Evolutionary conservation across 768 basidiomycete species (phyloP).

Genomic region (Mycena chlorophos): DNA sequence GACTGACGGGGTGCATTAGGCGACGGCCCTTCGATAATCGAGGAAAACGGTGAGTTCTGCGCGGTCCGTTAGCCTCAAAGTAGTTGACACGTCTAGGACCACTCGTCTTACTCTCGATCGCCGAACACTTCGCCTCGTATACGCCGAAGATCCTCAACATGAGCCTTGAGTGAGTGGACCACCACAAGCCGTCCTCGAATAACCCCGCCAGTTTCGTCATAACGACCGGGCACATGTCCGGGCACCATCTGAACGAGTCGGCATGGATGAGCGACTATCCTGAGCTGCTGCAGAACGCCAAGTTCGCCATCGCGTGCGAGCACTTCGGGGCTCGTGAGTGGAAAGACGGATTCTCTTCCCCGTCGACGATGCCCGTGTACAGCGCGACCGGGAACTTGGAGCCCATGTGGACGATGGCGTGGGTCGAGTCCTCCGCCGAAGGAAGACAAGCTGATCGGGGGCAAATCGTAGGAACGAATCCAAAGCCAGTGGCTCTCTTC

Average conservation of each 20-base stretch:
- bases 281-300: slow-evolving; percentile 27
- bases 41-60: slow-evolving; percentile 29
- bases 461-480: slow-evolving; percentile 25
- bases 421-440: slow-evolving; percentile 7
- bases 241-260: slow-evolving; percentile 30
- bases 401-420: slow-evolving; percentile 39
- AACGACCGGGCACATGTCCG: slow-evolving; percentile 35
- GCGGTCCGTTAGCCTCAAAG: slow-evolving; percentile 4
- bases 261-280: slow-evolving; percentile 31
- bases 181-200: background rate
- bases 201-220: slow-evolving; percentile 27
- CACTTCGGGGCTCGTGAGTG: slow-evolving; percentile 34
- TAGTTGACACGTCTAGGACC: slow-evolving; percentile 20
- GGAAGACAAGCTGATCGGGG: background rate
- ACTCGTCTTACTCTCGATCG: slow-evolving; percentile 30
- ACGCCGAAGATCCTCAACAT: slow-evolving; percentile 25
- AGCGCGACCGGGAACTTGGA: slow-evolving; percentile 30
- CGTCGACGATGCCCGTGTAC: slow-evolving; percentile 23
- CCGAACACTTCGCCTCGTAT: slow-evolving; percentile 30
- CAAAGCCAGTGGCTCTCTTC: slow-evolving; percentile 23
- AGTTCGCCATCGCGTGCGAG: slow-evolving; percentile 30
- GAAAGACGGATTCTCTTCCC: slow-evolving; percentile 27
- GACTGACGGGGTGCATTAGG: slow-evolving; percentile 15
- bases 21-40: slow-evolving; percentile 33
- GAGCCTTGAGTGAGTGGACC: slow-evolving; percentile 28